Evolutionary conservation across 768 basidiomycete species (phyloP).

Genomic region (Psilocybe cubensis): DNA sequence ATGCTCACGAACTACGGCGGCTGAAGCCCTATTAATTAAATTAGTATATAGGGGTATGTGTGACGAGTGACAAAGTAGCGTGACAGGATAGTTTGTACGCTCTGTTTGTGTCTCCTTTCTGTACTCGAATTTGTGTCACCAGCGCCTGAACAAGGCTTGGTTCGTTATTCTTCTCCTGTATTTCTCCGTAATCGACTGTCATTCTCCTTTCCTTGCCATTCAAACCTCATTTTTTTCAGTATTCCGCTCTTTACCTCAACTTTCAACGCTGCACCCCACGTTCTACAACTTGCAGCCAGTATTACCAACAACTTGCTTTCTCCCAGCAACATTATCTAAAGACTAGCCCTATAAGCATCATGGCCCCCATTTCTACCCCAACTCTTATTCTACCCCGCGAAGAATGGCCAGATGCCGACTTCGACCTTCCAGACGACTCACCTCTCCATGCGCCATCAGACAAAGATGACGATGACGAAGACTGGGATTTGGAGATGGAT

Average conservation of each 20-base stretch:
- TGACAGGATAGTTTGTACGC: conserved; percentile 23
- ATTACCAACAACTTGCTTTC: too few species aligned
- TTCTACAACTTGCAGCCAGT: too few species aligned
- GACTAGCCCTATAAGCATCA: conserved; percentile 28
- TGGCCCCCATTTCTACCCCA: conserved; percentile 66
- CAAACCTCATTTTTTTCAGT: conserved; percentile 1
- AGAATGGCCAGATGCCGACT: conserved; percentile 89
- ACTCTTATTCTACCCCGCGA: conserved; percentile 58
- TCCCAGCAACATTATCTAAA: not conserved
- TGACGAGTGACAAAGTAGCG: conserved; percentile 20
- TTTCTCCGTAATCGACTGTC: conserved; percentile 8
- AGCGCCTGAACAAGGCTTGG: conserved; percentile 15
- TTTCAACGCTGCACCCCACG: not conserved
- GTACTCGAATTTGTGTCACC: conserved; percentile 12
- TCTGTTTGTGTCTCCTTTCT: conserved; percentile 28
- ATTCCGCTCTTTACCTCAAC: not conserved
- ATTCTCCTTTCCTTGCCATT: conserved; percentile 1
- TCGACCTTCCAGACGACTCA: conserved; percentile 80
- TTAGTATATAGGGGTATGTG: conserved; percentile 18
- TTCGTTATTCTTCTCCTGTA: conserved; percentile 6
- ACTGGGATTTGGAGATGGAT: conserved; percentile 84
- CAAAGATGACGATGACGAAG: conserved; percentile 70
- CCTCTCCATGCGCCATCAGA: conserved; percentile 66
- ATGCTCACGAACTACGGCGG: conserved; percentile 60
- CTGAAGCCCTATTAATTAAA: conserved; percentile 61